A percentile compares a stretch with the other conserved stretches of the same genome.
These are phyloP conservation scores for Kwoniella newhampshirensis DNA, from an alignment of 768 basidiomycete species.

Conservation along the genomic window DNA sequence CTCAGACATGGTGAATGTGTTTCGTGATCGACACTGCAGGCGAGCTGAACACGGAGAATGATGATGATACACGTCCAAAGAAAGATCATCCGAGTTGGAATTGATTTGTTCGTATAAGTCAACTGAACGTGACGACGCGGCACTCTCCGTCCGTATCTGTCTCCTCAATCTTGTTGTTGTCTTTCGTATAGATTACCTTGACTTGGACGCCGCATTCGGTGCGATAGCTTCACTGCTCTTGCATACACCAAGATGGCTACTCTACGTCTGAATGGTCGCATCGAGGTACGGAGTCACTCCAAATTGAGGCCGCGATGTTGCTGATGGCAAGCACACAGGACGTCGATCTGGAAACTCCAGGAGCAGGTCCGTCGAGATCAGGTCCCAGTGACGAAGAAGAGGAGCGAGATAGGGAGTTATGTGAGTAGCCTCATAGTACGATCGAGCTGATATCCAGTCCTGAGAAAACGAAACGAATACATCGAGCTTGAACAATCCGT, in stretches of 20 bases:
- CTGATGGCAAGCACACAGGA: slow-evolving; percentile 7
- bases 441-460: slow-evolving; percentile 15
- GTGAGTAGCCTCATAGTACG: slow-evolving; percentile 14
- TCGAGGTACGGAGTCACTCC: slow-evolving; percentile 3
- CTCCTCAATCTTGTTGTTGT: too few species aligned
- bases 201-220: too few species aligned
- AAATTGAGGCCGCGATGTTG: background rate
- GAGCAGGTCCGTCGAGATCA: slow-evolving; percentile 37
- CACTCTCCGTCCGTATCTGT: too few species aligned
- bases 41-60: background rate
- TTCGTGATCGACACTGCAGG: too few species aligned
- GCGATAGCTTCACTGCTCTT: too few species aligned
- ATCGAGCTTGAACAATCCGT: slow-evolving; percentile 42
- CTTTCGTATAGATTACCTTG: too few species aligned
- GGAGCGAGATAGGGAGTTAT: slow-evolving; percentile 24
- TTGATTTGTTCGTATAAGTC: too few species aligned
- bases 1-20: slow-evolving; percentile 52
- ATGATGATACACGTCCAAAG: too few species aligned
- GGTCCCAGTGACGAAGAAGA: slow-evolving; percentile 22
- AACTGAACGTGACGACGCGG: too few species aligned
- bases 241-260: background rate
- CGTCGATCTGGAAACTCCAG: slow-evolving; percentile 26
- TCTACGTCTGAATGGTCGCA: slow-evolving; percentile 8
- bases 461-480: slow-evolving; percentile 32
- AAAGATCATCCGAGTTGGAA: too few species aligned